phyloP scores from a whole-genome alignment of 192 early-diverging fungal genomes.

The Podila minutissima region DNA sequence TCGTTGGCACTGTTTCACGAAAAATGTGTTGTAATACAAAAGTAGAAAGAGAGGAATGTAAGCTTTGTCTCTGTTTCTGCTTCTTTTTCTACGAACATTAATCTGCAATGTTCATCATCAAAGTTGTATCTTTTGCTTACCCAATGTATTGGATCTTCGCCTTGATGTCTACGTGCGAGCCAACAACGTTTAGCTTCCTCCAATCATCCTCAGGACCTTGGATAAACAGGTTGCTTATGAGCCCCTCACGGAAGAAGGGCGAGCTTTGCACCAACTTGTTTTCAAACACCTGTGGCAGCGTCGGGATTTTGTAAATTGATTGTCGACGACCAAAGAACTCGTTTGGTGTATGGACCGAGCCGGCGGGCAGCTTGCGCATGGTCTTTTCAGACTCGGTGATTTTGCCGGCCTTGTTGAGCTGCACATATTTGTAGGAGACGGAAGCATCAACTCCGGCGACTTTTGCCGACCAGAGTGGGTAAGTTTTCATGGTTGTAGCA shows the following conservation, averaged over 20 bases:
- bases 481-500: constrained; percentile 13
- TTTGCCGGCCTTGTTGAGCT: constrained; percentile 14
- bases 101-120: neutral
- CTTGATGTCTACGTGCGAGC: constrained; percentile 1
- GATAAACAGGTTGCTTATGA: constrained; percentile 29
- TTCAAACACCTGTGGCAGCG: constrained; percentile 35
- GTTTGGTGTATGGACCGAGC: constrained; percentile 22
- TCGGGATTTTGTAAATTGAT: constrained; percentile 10
- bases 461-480: constrained; percentile 45
- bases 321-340: constrained; percentile 23
- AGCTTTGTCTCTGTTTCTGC: no score
- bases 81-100: no score
- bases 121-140: neutral
- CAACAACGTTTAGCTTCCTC: constrained; percentile 5
- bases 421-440: constrained; percentile 25
- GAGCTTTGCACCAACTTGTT: constrained; percentile 25
- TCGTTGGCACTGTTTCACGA: constrained; percentile 24
- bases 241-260: constrained; percentile 26
- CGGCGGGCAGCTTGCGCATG: constrained; percentile 15
- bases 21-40: no score
- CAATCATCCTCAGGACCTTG: constrained; percentile 8
- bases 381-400: constrained; percentile 9
- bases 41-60: no score
- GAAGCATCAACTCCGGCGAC: constrained; percentile 20
- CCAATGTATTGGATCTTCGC: constrained; percentile 27